Conservation (phyloP, 2,329 filamentous ascomycete genomes). For the Epichloe amarillans region DNA sequence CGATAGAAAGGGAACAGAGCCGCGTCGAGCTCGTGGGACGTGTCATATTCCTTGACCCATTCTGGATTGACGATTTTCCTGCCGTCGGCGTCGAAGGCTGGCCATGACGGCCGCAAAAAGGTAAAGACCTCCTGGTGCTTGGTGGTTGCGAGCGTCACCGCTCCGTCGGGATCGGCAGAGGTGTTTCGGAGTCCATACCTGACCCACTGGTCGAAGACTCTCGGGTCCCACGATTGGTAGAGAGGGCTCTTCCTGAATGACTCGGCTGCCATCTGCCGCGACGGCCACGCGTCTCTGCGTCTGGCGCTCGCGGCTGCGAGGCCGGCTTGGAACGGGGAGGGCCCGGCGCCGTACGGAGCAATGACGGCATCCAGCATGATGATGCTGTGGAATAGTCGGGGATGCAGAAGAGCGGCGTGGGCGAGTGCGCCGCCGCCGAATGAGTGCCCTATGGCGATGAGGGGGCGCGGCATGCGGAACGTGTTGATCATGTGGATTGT, state of each 20-base stretch:
- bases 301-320: conserved; percentile 50
- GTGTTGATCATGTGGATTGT: conserved; percentile 74
- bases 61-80: conserved; percentile 25
- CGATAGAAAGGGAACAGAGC: conserved; percentile 49
- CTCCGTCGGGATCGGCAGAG: conserved; percentile 18
- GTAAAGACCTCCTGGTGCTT: conserved; percentile 73
- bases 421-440: conserved; percentile 68
- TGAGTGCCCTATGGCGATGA: conserved; percentile 79
- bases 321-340: conserved; percentile 20
- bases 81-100: conserved; percentile 26
- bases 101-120: conserved; percentile 50
- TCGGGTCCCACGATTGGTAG: conserved; percentile 69
- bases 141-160: conserved; percentile 64
- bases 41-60: conserved; percentile 32
- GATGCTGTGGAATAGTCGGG: conserved; percentile 62
- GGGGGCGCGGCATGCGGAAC: conserved; percentile 66
- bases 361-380: conserved; percentile 81
- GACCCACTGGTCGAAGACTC: conserved; percentile 54
- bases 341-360: conserved; percentile 28
- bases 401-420: conserved; percentile 63
- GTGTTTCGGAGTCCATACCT: conserved; percentile 61
- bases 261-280: conserved; percentile 51
- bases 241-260: conserved; percentile 54
- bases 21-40: conserved; percentile 21
- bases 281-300: conserved; percentile 74